phyloP scores from a whole-genome alignment of 164 flowering plant genomes.

The Berberis vulgaris region DNA sequence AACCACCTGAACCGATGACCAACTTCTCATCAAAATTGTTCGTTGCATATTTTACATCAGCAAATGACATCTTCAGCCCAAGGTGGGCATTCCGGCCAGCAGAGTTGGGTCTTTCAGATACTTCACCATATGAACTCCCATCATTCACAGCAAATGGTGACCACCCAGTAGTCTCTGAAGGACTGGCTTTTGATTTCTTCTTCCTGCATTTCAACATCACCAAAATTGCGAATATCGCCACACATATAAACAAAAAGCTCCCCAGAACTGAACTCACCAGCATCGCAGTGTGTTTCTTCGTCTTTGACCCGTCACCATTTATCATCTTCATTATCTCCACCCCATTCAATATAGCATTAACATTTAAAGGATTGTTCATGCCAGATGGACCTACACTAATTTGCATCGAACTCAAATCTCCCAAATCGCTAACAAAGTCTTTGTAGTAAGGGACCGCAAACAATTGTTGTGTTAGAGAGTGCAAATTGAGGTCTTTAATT shows the following conservation, averaged over 20 bases:
- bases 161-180: conserved; percentile 48
- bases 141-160: conserved; percentile 39
- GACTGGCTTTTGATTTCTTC: conserved; percentile 30
- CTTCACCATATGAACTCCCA: conserved; percentile 47
- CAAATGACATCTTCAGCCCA: conserved; percentile 50
- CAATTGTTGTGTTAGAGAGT: conserved; percentile 19
- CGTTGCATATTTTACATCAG: conserved; percentile 53
- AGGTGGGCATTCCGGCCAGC: conserved; percentile 37
- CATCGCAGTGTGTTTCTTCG: conserved; percentile 23
- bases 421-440: conserved; percentile 47
- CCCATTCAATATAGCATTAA: conserved; percentile 75
- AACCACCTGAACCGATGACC: conserved; percentile 73
- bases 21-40: conserved; percentile 49
- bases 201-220: conserved; percentile 25
- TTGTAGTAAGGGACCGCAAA: conserved; percentile 56
- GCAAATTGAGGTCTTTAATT: conserved; percentile 42
- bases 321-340: conserved; percentile 74
- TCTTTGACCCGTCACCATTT: conserved; percentile 18
- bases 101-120: conserved; percentile 33
- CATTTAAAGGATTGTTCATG: conserved; percentile 17
- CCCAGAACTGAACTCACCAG: conserved; percentile 37
- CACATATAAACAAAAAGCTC: conserved; percentile 26
- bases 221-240: conserved; percentile 15
- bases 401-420: conserved; percentile 14
- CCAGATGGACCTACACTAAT: conserved; percentile 69